phyloP scores from a whole-genome alignment of 352 stramenopile species.

The Blastocystis sp. region DNA sequence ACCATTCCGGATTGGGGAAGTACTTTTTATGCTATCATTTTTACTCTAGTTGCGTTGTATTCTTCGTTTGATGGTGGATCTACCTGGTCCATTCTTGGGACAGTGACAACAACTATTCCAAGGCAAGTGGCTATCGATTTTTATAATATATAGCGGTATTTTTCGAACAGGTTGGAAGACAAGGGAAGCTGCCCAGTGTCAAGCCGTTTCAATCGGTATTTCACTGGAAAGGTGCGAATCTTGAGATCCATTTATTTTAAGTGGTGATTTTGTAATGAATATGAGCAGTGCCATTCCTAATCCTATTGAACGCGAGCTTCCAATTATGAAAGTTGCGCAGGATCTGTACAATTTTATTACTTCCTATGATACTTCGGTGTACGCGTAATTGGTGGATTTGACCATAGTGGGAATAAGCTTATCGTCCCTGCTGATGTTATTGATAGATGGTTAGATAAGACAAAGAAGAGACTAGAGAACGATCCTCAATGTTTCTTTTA shows the following conservation, averaged over 20 bases:
- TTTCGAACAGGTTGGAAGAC: constrained; percentile 51
- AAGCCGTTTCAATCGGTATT: constrained; percentile 13
- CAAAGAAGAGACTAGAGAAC: neutral
- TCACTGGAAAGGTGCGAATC: constrained; percentile 15
- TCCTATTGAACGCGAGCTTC: constrained; percentile 19
- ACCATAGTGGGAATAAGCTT: neutral
- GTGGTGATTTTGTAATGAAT: constrained; percentile 49
- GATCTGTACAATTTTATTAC: constrained; percentile 59
- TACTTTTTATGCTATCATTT: neutral
- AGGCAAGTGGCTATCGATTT: neutral
- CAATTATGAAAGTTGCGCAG: constrained; percentile 51
- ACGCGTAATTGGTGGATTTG: neutral
- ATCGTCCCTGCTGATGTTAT: constrained; percentile 42
- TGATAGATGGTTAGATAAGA: constrained; percentile 42
- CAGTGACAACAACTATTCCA: constrained; percentile 13
- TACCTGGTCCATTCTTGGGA: constrained; percentile 16
- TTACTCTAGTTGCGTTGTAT: constrained; percentile 4
- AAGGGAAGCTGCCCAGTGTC: neutral
- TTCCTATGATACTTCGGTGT: neutral
- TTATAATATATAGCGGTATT: constrained; percentile 24
- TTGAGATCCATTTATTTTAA: neutral
- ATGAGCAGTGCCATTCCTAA: neutral
- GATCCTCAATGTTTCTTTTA: constrained; percentile 40
- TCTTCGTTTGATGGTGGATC: neutral
- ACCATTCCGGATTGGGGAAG: constrained; percentile 36